Percentiles rank a stretch among this genome's conserved stretches.
phyloP scores from a whole-genome alignment of 495 filamentous ascomycete species.

The Penicillium pancosmium region DNA sequence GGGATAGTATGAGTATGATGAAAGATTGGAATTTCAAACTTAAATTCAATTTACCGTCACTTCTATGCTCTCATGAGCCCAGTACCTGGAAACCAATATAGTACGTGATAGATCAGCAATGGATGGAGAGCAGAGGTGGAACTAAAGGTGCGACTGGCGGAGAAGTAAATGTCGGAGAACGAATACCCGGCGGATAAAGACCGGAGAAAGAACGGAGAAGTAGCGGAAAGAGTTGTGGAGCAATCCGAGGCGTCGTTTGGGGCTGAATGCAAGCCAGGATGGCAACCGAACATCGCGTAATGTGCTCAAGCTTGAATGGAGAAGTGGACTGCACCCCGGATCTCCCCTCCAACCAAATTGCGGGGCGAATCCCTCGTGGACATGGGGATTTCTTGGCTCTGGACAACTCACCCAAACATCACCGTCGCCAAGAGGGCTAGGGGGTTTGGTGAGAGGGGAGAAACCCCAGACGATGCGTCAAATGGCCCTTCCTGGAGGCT shows the following conservation, averaged over 20 bases:
- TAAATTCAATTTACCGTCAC: no score
- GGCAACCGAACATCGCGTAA: not conserved
- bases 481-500: not conserved
- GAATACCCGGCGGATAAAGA: not conserved
- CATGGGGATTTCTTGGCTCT: constrained; percentile 5
- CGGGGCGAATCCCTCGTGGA: not conserved
- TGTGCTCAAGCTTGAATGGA: not conserved
- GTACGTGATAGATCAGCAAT: no score
- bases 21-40: not conserved
- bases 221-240: not conserved
- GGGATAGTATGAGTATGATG: not conserved
- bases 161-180: not conserved
- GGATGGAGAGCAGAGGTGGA: no score
- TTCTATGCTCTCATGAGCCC: no score
- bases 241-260: not conserved
- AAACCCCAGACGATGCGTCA: not conserved
- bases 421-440: not conserved
- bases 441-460: not conserved
- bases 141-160: no score
- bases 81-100: no score
- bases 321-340: constrained; percentile 4
- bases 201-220: constrained; percentile 1
- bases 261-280: not conserved
- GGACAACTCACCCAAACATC: not conserved
- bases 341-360: constrained; percentile 6